Base-by-base conservation (phyloP, 176 grass and related monocot genomes). In the Guadua angustifolia region DNA sequence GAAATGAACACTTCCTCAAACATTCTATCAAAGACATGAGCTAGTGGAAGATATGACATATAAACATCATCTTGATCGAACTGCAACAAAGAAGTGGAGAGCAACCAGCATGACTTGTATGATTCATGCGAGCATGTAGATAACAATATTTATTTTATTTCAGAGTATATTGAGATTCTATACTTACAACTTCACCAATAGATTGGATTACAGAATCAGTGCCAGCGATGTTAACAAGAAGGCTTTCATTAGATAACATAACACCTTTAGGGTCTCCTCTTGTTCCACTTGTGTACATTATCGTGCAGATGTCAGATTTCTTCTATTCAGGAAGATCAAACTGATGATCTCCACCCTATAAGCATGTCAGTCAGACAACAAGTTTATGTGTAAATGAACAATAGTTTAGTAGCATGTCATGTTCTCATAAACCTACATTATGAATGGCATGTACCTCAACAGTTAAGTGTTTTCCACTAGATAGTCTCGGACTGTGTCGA, bases 221-320 rank as follows among this genome's bases (percentile, higher is more conserved):
- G 18, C 95, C 95, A 43, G 29, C n/a, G 4, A 92, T 82, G 25
- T 90, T 89, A 79, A 83, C n/a, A 69, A 95, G 69, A 42, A 95
- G 84, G 83, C 87, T 93, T 75, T 89, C 91, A 71, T 98, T 95
- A 18, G 89, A 92, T 88, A 98, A 55, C 91, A 98, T 77, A 25
- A 98, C 95, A 51, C 93, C 95, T 86, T 98, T 98, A 46, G 95
- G 95, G 36, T 98, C 93, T 70, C 95, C 95, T 55, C 93, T 98
- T 71, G 95, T 98, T 76, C 95, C 93, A 13, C 95, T 98, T 50
- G 95, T 98, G 84, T 98, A 98, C 95, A 98, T 98, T 82, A 95
- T 90, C 0, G 87, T 95, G 61, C 88, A 95, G 55, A 98, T 90
- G 77, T 98, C 95, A 16, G 91, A 85, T 82, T 73, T 95, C 60